These are phyloP conservation scores for Rhizophagus prolifer DNA, from an alignment of 192 early-diverging fungal species.

Conservation along the genomic window DNA sequence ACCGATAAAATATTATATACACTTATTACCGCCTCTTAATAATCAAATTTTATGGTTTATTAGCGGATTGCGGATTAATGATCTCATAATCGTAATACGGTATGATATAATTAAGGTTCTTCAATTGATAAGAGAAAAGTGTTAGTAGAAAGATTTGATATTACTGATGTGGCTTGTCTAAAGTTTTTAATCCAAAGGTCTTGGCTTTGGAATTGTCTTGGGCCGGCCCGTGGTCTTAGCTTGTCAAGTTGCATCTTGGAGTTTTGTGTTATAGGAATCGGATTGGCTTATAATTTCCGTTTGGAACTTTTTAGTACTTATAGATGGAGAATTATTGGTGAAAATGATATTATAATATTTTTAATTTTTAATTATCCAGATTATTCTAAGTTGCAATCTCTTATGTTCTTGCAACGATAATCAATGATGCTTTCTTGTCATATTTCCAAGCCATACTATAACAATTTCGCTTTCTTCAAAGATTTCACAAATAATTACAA, in stretches of 20 bases:
- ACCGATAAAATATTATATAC: no score
- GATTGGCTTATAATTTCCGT: conserved; percentile 85
- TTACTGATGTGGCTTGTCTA: conserved; percentile 67
- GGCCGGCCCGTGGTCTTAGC: conserved; percentile 79
- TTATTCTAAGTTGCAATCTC: conserved; percentile 44
- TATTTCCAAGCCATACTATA: conserved; percentile 77
- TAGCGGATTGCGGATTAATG: no score
- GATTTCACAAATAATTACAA: conserved; percentile 87
- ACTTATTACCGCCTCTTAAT: no score
- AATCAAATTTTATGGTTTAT: no score
- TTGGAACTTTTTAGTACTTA: conserved; percentile 85
- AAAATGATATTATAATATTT: conserved; percentile 76
- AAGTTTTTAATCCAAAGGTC: conserved; percentile 83
- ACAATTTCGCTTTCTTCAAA: conserved; percentile 78
- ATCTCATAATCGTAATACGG: no score
- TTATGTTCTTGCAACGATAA: conserved; percentile 52
- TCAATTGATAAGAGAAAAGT: conserved; percentile 78
- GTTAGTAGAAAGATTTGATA: conserved; percentile 73
- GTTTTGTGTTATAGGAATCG: conserved; percentile 73
- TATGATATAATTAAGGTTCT: conserved; percentile 56
- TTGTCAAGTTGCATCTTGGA: no score
- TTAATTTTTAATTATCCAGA: conserved; percentile 62
- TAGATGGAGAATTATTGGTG: conserved; percentile 79
- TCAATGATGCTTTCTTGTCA: conserved; percentile 51
- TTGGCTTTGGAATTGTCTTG: conserved; percentile 88